phyloP scores from a whole-genome alignment of 495 filamentous ascomycete genomes.

The Aspergillus indologenus region DNA sequence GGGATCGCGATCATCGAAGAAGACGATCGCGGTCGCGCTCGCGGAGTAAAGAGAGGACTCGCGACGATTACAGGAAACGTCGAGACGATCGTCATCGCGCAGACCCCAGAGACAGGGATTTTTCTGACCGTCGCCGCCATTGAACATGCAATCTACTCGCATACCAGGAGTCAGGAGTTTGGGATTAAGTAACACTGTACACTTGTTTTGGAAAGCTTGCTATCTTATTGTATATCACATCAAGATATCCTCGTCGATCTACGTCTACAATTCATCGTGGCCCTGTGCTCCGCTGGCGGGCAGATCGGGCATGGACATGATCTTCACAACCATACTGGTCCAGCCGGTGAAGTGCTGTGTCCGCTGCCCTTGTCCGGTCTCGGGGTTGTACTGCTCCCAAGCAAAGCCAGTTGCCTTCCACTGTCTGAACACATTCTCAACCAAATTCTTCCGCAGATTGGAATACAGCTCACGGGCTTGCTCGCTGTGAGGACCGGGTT shows the following conservation, averaged over 20 bases:
- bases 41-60: slow-evolving; percentile 27
- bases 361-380: slow-evolving; percentile 86
- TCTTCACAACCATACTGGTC: slow-evolving; percentile 96
- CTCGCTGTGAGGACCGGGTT: slow-evolving; percentile 63
- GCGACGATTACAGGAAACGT: slow-evolving; percentile 23
- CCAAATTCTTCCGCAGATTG: slow-evolving; percentile 74
- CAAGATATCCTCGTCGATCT: slow-evolving; percentile 15
- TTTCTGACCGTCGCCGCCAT: slow-evolving; percentile 11
- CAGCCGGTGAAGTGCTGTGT: slow-evolving; percentile 98
- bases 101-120: slow-evolving; percentile 28
- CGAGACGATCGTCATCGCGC: slow-evolving; percentile 29
- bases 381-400: slow-evolving; percentile 98
- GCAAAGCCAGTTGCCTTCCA: slow-evolving; percentile 94
- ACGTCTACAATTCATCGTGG: slow-evolving; percentile 43
- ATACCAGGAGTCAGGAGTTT: slow-evolving; percentile 15
- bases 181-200: slow-evolving; percentile 12
- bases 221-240: slow-evolving; percentile 20
- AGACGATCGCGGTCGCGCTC: slow-evolving; percentile 13
- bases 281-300: slow-evolving; percentile 20
- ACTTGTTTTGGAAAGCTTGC: slow-evolving; percentile 7
- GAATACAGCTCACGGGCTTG: slow-evolving; percentile 73
- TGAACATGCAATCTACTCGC: background rate
- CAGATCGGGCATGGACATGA: slow-evolving; percentile 85
- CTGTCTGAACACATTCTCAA: slow-evolving; percentile 80
- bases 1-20: slow-evolving; percentile 11